Percentiles rank a stretch among this genome's conserved stretches.
Conservation (phyloP, 2,329 filamentous ascomycete genomes). For the Fusarium metavorans region DNA sequence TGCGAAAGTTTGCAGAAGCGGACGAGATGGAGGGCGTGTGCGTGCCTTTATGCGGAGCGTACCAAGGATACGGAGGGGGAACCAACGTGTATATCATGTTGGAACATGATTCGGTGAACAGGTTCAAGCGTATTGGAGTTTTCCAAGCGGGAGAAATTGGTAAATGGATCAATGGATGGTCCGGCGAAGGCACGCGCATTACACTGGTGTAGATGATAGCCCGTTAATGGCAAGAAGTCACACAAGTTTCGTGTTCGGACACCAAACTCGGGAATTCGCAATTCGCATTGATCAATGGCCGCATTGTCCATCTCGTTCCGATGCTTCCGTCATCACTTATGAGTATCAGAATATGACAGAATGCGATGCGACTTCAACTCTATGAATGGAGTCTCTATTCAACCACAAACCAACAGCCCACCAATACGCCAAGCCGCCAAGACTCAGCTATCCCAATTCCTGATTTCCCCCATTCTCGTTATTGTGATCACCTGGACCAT, state of each 20-base stretch:
- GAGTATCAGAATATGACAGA: neutral
- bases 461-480: neutral
- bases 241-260: neutral
- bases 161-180: neutral
- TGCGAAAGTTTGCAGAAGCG: neutral
- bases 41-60: neutral
- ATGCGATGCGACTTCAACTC: neutral
- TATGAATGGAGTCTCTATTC: neutral
- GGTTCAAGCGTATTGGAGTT: neutral
- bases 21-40: neutral
- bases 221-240: neutral
- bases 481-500: neutral
- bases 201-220: neutral
- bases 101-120: neutral
- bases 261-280: neutral
- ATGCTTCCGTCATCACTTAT: neutral
- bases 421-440: neutral
- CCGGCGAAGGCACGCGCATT: neutral
- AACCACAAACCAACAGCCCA: neutral
- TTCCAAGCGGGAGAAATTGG: neutral
- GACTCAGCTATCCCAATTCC: neutral
- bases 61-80: neutral
- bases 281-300: neutral
- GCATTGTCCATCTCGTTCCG: neutral
- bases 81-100: neutral